Percentiles rank a stretch among this genome's conserved stretches.
Evolutionary conservation across 306 rosid genomes (phyloP).

Genomic region (Corylus avellana): DNA sequence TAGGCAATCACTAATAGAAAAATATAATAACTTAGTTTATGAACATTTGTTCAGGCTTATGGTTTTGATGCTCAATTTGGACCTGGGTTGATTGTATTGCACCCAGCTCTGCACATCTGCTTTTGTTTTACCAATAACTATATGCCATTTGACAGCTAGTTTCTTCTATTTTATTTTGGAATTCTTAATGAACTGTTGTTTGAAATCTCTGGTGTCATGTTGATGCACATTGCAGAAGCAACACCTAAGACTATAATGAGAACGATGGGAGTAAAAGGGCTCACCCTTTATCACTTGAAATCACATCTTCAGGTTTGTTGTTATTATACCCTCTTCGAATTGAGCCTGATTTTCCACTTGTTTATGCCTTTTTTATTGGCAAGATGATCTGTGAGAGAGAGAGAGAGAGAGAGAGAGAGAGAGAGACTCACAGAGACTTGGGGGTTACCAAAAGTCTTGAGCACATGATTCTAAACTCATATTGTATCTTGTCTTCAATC

Average conservation of each 20-base stretch:
- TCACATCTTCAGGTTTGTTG: conserved; percentile 64
- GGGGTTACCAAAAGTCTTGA: conserved; percentile 1
- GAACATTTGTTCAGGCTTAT: conserved; percentile 13
- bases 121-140: neutral
- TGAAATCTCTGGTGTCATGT: conserved; percentile 11
- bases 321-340: neutral
- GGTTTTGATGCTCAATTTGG: conserved; percentile 9
- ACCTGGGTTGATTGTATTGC: neutral
- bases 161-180: neutral
- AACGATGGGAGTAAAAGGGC: conserved; percentile 69
- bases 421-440: neutral
- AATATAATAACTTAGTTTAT: neutral
- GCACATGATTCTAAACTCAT: conserved; percentile 1
- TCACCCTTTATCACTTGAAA: conserved; percentile 66
- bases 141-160: conserved; percentile 1
- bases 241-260: conserved; percentile 64
- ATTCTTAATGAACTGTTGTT: conserved; percentile 3
- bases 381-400: neutral
- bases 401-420: no score
- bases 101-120: neutral
- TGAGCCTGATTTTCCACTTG: neutral
- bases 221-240: conserved; percentile 47
- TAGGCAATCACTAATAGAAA: neutral
- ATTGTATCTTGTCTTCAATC: neutral
- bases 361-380: neutral